phyloP scores from a whole-genome alignment of 352 stramenopile species.

The Phytopythium cucurbitacearum region DNA sequence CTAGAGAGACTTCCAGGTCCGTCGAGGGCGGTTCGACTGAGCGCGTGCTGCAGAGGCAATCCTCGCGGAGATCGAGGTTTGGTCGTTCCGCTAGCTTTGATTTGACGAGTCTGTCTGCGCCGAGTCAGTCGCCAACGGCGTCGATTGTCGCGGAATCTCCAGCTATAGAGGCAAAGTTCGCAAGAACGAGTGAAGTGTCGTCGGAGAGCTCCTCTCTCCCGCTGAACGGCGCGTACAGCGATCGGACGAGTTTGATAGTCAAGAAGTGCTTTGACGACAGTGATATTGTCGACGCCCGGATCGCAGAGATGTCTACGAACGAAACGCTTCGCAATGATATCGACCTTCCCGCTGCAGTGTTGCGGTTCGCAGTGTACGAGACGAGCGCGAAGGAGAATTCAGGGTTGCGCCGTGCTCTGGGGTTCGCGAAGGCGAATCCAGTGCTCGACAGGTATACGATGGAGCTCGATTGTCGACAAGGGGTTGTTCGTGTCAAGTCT shows the following conservation, averaged over 20 bases:
- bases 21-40: neutral
- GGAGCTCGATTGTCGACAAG: conserved; percentile 67
- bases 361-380: conserved; percentile 74
- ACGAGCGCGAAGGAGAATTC: conserved; percentile 54
- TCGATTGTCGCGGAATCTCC: neutral
- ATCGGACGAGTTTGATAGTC: conserved; percentile 20
- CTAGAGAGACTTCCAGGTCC: too few species aligned
- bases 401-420: conserved; percentile 52
- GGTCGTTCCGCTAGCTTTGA: conserved; percentile 72
- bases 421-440: conserved; percentile 66
- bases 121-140: conserved; percentile 3
- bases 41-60: conserved; percentile 7
- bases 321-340: conserved; percentile 25
- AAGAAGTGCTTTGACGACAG: conserved; percentile 80
- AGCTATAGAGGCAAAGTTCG: neutral
- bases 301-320: conserved; percentile 18
- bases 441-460: conserved; percentile 76
- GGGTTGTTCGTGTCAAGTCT: conserved; percentile 70
- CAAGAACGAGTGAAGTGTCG: conserved; percentile 2
- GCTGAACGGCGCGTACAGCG: conserved; percentile 13
- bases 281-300: conserved; percentile 65
- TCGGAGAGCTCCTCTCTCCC: conserved; percentile 1
- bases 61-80: conserved; percentile 48
- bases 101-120: conserved; percentile 43
- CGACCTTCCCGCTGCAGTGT: conserved; percentile 53